Conservation (phyloP, 352 stramenopile species). For the Phytophthora sansomeana region DNA sequence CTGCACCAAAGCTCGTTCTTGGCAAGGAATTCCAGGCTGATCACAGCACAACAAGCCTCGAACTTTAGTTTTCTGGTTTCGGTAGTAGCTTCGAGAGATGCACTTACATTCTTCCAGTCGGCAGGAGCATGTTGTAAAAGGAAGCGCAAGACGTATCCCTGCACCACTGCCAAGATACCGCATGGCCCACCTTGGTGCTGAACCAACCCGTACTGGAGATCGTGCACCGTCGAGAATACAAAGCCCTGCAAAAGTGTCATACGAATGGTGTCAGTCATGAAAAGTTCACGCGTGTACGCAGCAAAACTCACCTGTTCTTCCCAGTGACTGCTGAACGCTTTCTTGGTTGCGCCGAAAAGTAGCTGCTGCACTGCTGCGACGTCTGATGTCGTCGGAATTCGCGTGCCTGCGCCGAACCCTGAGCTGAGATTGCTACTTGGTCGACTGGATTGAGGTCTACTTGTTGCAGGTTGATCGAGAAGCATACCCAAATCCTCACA, state of each 20-base stretch:
- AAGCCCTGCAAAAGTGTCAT: slow-evolving; percentile 57
- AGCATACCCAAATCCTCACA: slow-evolving; percentile 53
- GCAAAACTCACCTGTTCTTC: slow-evolving; percentile 57
- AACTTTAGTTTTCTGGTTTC: slow-evolving; percentile 17
- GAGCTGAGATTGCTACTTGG: neutral
- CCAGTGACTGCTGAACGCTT: slow-evolving; percentile 74
- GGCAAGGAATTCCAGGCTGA: slow-evolving; percentile 52
- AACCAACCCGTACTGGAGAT: slow-evolving; percentile 90
- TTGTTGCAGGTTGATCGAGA: slow-evolving; percentile 17
- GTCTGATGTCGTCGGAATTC: slow-evolving; percentile 47
- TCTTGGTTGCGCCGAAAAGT: slow-evolving; percentile 64
- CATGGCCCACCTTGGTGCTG: slow-evolving; percentile 95
- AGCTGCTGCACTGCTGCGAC: slow-evolving; percentile 59
- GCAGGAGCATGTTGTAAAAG: slow-evolving; percentile 51
- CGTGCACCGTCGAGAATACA: slow-evolving; percentile 54
- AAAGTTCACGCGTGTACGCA: slow-evolving; percentile 8
- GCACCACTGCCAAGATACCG: slow-evolving; percentile 94
- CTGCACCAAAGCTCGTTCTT: slow-evolving; percentile 53
- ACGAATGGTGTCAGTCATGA: slow-evolving; percentile 10
- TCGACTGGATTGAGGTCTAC: slow-evolving; percentile 5
- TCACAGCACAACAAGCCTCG: neutral
- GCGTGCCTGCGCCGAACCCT: slow-evolving; percentile 7
- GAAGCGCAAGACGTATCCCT: slow-evolving; percentile 91
- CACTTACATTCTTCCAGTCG: slow-evolving; percentile 76
- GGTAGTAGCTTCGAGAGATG: slow-evolving; percentile 11